Percentiles rank a stretch among this genome's conserved stretches.
phyloP scores from a whole-genome alignment of 2,329 filamentous ascomycete species.

The Colletotrichum sp. region DNA sequence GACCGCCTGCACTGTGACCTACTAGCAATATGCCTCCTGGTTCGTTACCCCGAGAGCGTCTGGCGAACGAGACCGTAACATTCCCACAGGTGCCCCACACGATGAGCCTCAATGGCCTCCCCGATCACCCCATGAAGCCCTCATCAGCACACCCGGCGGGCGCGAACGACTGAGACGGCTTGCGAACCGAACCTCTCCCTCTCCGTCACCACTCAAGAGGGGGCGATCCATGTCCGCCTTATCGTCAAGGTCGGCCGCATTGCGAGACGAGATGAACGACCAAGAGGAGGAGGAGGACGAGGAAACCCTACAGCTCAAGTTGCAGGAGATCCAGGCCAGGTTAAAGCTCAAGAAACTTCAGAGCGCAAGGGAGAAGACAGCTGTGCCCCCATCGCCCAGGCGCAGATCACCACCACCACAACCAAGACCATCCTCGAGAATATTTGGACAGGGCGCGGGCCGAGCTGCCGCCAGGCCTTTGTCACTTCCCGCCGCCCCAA shows the following conservation, averaged over 20 bases:
- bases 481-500: slow-evolving; percentile 22
- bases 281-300: slow-evolving; percentile 80
- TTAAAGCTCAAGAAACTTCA: slow-evolving; percentile 88
- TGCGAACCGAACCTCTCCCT: slow-evolving; percentile 70
- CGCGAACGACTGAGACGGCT: slow-evolving; percentile 76
- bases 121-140: slow-evolving; percentile 68
- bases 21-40: slow-evolving; percentile 24
- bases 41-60: not conserved
- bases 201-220: slow-evolving; percentile 68
- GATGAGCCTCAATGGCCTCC: slow-evolving; percentile 68
- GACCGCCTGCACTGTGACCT: not conserved
- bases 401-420: slow-evolving; percentile 4
- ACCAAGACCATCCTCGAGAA: slow-evolving; percentile 25
- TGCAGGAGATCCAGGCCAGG: slow-evolving; percentile 87
- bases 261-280: slow-evolving; percentile 31
- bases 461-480: slow-evolving; percentile 21
- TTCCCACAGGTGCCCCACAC: slow-evolving; percentile 21
- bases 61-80: not conserved
- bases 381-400: slow-evolving; percentile 26
- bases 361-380: slow-evolving; percentile 56
- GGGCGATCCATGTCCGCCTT: slow-evolving; percentile 36
- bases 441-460: slow-evolving; percentile 28
- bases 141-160: slow-evolving; percentile 76
- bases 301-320: slow-evolving; percentile 83
- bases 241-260: slow-evolving; percentile 23